phyloP scores from a whole-genome alignment of 1,284 basidiomycete species.

The Cryptococcus neoformans region DNA sequence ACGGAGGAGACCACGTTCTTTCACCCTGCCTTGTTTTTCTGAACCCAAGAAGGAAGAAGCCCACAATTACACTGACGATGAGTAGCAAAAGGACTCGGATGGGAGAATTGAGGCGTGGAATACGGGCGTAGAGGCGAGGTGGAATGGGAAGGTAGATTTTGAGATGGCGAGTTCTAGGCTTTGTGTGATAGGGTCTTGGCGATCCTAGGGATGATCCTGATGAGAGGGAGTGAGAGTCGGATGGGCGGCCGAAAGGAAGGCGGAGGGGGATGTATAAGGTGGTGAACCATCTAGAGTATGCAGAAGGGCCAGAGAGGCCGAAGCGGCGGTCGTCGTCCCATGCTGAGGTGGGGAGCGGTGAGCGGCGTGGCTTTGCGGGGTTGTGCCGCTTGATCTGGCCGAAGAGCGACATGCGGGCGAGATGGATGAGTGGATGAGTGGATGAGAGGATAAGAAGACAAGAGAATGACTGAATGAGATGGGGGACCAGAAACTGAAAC shows the following conservation, averaged over 20 bases:
- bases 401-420: slow-evolving; percentile 45
- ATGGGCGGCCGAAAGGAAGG: slow-evolving; percentile 4
- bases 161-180: slow-evolving; percentile 21
- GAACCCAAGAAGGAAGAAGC: slow-evolving; percentile 56
- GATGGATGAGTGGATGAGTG: too few relatives aligned
- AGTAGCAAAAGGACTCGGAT: slow-evolving; percentile 53
- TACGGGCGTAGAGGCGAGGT: slow-evolving; percentile 52
- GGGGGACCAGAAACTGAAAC: too few relatives aligned
- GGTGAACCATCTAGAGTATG: slow-evolving; percentile 34
- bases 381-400: slow-evolving; percentile 47
- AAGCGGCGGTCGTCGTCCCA: slow-evolving; percentile 39
- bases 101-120: slow-evolving; percentile 56
- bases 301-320: slow-evolving; percentile 22
- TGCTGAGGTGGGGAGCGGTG: slow-evolving; percentile 43
- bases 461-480: too few relatives aligned
- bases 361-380: slow-evolving; percentile 35
- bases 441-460: too few relatives aligned
- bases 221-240: slow-evolving; percentile 8
- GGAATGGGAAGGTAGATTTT: slow-evolving; percentile 60
- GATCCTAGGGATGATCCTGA: slow-evolving; percentile 4
- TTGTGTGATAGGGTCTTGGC: slow-evolving; percentile 13
- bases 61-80: slow-evolving; percentile 51
- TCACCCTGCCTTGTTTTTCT: slow-evolving; percentile 44
- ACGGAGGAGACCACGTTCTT: slow-evolving; percentile 67
- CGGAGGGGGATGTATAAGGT: slow-evolving; percentile 41